Conservation (phyloP, 1,139 yeast species). For the Ogataea hybrid region DNA sequence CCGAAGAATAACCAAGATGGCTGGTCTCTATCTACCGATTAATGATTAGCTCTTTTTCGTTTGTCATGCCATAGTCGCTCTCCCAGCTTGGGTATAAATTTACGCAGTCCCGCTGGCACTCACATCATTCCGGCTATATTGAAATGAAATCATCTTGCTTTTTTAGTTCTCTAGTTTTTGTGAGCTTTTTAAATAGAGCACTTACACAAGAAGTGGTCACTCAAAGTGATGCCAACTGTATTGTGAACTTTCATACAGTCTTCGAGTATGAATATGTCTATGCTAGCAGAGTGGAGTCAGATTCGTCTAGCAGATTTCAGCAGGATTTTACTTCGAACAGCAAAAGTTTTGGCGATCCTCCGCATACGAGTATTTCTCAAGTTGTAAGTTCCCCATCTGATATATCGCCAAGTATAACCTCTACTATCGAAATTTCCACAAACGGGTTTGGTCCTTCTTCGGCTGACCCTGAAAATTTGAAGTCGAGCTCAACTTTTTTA, state of each 20-base stretch:
- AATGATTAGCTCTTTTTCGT: background rate
- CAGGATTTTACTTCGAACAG: background rate
- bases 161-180: background rate
- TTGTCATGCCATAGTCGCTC: too few relatives aligned
- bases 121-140: too few relatives aligned
- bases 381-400: too few relatives aligned
- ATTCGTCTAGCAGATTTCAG: background rate
- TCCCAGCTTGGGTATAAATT: too few relatives aligned
- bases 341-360: background rate
- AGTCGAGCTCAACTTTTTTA: too few relatives aligned
- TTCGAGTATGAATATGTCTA: constrained; percentile 18
- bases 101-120: too few relatives aligned
- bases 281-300: background rate
- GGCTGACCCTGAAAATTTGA: too few relatives aligned
- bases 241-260: constrained; percentile 21
- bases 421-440: too few relatives aligned
- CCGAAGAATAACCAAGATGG: background rate
- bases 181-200: background rate
- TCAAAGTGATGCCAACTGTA: constrained; percentile 8
- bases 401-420: too few relatives aligned
- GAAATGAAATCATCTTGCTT: background rate
- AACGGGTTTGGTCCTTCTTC: too few relatives aligned
- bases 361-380: too few relatives aligned
- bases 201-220: background rate
- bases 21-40: background rate